Evolutionary conservation across 106 monocot genomes (phyloP).

Genomic region (Chionographis japonica): DNA sequence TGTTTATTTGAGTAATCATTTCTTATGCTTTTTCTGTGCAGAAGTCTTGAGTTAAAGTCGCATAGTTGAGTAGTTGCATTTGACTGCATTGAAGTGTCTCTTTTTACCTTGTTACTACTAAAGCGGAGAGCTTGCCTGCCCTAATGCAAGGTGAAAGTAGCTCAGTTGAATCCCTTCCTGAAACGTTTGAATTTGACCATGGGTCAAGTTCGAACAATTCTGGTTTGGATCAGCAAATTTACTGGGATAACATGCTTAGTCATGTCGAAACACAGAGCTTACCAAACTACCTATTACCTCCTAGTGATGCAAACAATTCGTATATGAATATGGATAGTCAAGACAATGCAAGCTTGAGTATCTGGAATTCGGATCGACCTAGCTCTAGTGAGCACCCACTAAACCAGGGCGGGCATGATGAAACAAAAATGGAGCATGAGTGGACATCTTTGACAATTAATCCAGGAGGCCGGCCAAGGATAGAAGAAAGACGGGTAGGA

Average conservation of each 20-base stretch:
- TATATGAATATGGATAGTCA: conserved; percentile 11
- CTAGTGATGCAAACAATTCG: conserved; percentile 17
- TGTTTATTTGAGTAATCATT: background rate
- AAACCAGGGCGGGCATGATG: conserved; percentile 19
- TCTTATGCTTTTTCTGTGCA: background rate
- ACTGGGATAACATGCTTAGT: conserved; percentile 23
- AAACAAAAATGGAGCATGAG: conserved; percentile 24
- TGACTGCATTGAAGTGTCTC: background rate
- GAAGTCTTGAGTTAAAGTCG: background rate
- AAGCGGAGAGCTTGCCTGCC: background rate
- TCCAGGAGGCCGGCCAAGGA: conserved; percentile 13
- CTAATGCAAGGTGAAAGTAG: conserved; percentile 31
- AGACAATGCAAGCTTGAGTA: conserved; percentile 13
- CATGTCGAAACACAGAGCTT: conserved; percentile 16
- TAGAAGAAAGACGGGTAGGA: conserved; percentile 23
- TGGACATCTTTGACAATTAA: conserved; percentile 19
- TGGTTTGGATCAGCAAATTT: conserved; percentile 30
- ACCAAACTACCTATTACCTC: conserved; percentile 21
- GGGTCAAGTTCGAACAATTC: conserved; percentile 21
- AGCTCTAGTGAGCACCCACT: conserved; percentile 19
- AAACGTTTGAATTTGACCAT: conserved; percentile 31
- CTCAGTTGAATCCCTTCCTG: conserved; percentile 17
- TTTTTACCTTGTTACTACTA: background rate
- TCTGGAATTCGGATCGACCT: conserved; percentile 25
- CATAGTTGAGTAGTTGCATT: background rate